Evolutionary conservation across 1,284 basidiomycete genomes (phyloP), one percentile per base, ranked within the genome.

Genomic region (Cystobasidium sp.): DNA sequence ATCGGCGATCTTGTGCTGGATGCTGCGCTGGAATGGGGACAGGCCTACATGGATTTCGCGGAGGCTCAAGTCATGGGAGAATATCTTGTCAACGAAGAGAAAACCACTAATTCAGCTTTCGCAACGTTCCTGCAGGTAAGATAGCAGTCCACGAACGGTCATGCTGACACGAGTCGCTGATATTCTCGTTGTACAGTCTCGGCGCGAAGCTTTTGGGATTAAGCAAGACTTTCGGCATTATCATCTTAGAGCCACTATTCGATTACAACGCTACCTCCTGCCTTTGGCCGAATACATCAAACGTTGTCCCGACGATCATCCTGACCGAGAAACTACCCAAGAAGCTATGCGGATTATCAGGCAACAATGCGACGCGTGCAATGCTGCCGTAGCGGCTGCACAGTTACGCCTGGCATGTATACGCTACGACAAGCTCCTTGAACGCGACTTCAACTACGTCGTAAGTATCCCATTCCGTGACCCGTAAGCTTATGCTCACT

Each of bases 1-100:
- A 91, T 98, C 58, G 96, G 95, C 0, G 94, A 98, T 80, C 88
- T 98, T 67, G 92, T 97, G 80, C 84, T 97, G 63, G 88, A 90
- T 18, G 91, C 93, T 0, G 93, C 93, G 0, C 89, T 92, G 0
- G 91, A 95, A 79, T 98, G 97, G 84, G 87, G 91, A 46, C 84
- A 88, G 8, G 88, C 90, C 3, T 99, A 99, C 82, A 91, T 92
- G 0, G 85, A 86, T 14, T 97, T 97, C 78, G 88, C 94, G 24
- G 91, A 92, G 3, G 89, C 91, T 79, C 87, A 94, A 69, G 93
- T 94, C 0, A 83, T 91, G 7, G 94, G 94, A 0, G 94, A 97
- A 81, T 90, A 90, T 81, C 84, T 89, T 73, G 84, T 98, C 81
- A 91, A 91, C 81, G 90, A 94, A 37, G 94, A 97, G 82, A 83